Evolutionary conservation across 164 flowering plant species (phyloP).

Genomic region (Houttuynia cordata): DNA sequence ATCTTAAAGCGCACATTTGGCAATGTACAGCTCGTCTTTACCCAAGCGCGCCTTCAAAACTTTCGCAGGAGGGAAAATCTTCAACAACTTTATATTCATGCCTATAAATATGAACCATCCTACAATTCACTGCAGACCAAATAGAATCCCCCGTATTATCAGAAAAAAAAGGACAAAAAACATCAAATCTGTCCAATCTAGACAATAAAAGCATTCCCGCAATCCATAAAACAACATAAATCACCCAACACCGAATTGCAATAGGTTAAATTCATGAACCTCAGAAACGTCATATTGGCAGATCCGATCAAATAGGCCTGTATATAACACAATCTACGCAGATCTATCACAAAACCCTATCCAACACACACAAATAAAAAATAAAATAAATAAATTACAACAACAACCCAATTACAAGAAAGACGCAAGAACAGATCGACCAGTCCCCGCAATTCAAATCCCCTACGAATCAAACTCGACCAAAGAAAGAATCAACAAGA

Average conservation of each 20-base stretch:
- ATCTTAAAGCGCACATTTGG: too few species aligned
- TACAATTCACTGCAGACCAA: not conserved
- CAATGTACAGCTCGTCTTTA: too few species aligned
- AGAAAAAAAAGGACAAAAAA: too few species aligned
- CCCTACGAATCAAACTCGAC: too few species aligned
- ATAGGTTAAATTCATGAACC: too few species aligned
- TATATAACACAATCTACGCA: too few species aligned
- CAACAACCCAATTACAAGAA: too few species aligned
- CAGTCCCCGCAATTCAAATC: too few species aligned
- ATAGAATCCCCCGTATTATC: not conserved
- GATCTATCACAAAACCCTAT: not conserved
- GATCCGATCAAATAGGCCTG: not conserved
- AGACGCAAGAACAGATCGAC: too few species aligned
- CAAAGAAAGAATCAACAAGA: too few species aligned
- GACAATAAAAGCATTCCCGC: not conserved
- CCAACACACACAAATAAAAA: not conserved
- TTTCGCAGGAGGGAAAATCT: not conserved
- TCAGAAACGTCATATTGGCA: not conserved
- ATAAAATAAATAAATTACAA: too few species aligned
- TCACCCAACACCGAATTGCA: not conserved
- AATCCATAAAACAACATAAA: not conserved
- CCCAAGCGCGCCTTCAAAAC: too few species aligned
- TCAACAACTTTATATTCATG: not conserved
- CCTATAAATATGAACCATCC: not conserved
- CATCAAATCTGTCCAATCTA: not conserved